phyloP scores from a whole-genome alignment of 768 basidiomycete species.

The Mycena rosella region DNA sequence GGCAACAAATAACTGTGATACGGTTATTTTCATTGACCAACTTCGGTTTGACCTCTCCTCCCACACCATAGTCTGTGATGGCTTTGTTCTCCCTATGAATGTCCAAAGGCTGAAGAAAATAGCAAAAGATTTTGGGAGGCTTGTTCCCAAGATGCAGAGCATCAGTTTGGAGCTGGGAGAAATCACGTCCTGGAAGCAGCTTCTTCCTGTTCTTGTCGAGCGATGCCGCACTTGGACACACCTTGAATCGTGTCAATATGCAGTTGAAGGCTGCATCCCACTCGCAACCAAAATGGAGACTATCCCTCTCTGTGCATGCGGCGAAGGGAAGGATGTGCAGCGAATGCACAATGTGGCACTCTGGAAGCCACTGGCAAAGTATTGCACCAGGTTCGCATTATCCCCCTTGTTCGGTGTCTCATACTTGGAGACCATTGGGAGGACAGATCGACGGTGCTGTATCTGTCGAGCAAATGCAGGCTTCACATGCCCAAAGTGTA shows the following conservation, averaged over 20 bases:
- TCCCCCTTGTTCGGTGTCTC: slow-evolving; percentile 61
- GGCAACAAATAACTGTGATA: slow-evolving; percentile 42
- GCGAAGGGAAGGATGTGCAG: slow-evolving; percentile 60
- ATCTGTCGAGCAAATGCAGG: slow-evolving; percentile 43
- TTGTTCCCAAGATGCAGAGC: slow-evolving; percentile 23
- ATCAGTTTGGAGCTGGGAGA: slow-evolving; percentile 49
- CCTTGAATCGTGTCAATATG: slow-evolving; percentile 60
- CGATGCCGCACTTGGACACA: slow-evolving; percentile 68
- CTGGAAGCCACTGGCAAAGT: slow-evolving; percentile 58
- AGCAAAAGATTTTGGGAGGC: slow-evolving; percentile 8
- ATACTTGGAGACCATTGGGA: slow-evolving; percentile 53
- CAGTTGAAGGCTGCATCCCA: slow-evolving; percentile 48
- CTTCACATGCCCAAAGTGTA: slow-evolving; percentile 28
- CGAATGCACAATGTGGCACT: slow-evolving; percentile 46
- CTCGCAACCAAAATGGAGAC: slow-evolving; percentile 50
- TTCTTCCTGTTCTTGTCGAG: slow-evolving; percentile 64
- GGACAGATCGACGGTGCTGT: slow-evolving; percentile 40
- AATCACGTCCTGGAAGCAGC: slow-evolving; percentile 60
- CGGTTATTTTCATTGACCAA: slow-evolving; percentile 59
- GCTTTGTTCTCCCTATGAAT: slow-evolving; percentile 57
- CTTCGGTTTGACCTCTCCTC: slow-evolving; percentile 62
- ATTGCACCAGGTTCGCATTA: slow-evolving; percentile 65
- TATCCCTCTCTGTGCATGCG: slow-evolving; percentile 66
- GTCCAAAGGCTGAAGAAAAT: slow-evolving; percentile 38
- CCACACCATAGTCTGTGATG: slow-evolving; percentile 65